Base-by-base conservation (phyloP, 257 asterid species). In the Scutellaria minor region DNA sequence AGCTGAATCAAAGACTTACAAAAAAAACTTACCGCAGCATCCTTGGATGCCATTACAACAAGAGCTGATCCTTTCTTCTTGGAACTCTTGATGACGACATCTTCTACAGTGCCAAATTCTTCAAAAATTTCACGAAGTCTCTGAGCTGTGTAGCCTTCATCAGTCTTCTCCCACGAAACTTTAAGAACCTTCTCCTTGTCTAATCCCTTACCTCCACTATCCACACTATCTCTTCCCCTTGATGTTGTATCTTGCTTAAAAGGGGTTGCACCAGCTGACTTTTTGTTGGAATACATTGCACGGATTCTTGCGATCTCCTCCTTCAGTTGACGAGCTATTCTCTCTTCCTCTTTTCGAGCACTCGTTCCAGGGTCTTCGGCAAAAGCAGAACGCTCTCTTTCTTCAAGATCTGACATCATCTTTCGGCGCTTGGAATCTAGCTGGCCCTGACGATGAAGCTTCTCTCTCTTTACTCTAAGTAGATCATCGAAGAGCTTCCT, bases 51-150 rank as follows among this genome's bases (percentile, higher is more conserved):
- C 99, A 94, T 94, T 11, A 83, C 96, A 52, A 94, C 85, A 75
- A 94, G 93, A 37, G 97, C 99, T 9, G 95, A 91, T 65, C 96
- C 85, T 83, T 83, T 93, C 84, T 85, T 89, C 87, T 85, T 94
- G 42, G 88, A 72, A 65, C 95, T 91, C 81, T 72, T 88, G 55
- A 88, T 89, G 20, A 86, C 88, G 10, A 94, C 97, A 80, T 89
- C 97, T 79, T 94, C 97, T 37, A 91, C 96, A 63, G 20, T 66
- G 24, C 99, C 99, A 77, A 94, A 89, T 68, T 82, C 68, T 62
- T 72, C 83, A 64, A 94, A 94, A 51, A 94, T 70, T 59, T 88
- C 96, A 50, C 72, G 77, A 51, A 94, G 85, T 62, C 82, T 82
- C 68, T 80, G 84, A 2, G 92, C 87, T 9, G 90, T 83, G 71